phyloP scores from a whole-genome alignment of 495 filamentous ascomycete species.

The Penicillium cinerascens region DNA sequence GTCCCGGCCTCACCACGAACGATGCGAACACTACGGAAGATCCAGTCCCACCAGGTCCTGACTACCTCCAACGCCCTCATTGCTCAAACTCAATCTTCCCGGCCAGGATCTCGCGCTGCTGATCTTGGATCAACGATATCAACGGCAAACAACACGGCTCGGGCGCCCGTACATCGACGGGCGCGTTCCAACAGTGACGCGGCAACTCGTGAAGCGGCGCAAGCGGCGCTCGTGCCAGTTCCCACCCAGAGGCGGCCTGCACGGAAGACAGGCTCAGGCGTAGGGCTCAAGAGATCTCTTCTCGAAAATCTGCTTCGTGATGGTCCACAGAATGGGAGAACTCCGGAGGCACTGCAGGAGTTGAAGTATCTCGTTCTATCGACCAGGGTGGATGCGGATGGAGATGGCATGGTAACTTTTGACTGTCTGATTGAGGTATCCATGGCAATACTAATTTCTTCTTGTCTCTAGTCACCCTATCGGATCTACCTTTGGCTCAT shows the following conservation, averaged over 20 bases:
- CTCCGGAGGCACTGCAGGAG: slow-evolving; percentile 64
- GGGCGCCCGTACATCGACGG: slow-evolving; percentile 45
- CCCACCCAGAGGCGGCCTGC: slow-evolving; percentile 44
- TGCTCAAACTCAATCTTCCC: slow-evolving; percentile 39
- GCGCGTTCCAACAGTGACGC: slow-evolving; percentile 75
- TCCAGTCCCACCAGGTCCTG: slow-evolving; percentile 50
- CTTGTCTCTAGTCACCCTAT: slow-evolving; percentile 66
- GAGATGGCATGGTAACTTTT: slow-evolving; percentile 77
- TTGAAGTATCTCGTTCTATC: slow-evolving; percentile 73
- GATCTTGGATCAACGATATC: slow-evolving; percentile 19
- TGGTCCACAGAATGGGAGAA: slow-evolving; percentile 67
- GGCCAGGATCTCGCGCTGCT: slow-evolving; percentile 18
- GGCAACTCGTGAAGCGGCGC: slow-evolving; percentile 37
- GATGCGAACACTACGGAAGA: slow-evolving; percentile 49
- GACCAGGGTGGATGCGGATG: slow-evolving; percentile 74
- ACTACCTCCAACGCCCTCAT: slow-evolving; percentile 32
- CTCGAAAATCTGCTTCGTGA: slow-evolving; percentile 65
- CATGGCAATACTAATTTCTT: background rate
- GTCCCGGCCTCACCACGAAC: slow-evolving; percentile 44
- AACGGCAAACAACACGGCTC: slow-evolving; percentile 20
- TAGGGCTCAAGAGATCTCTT: slow-evolving; percentile 56
- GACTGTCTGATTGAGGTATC: background rate
- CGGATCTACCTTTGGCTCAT: slow-evolving; percentile 96
- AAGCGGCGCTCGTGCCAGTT: slow-evolving; percentile 29
- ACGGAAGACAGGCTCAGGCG: slow-evolving; percentile 52